A percentile compares a stretch with the other conserved stretches of the same genome.
phyloP scores from a whole-genome alignment of 2,329 filamentous ascomycete genomes.

The Aschersonia sp. region DNA sequence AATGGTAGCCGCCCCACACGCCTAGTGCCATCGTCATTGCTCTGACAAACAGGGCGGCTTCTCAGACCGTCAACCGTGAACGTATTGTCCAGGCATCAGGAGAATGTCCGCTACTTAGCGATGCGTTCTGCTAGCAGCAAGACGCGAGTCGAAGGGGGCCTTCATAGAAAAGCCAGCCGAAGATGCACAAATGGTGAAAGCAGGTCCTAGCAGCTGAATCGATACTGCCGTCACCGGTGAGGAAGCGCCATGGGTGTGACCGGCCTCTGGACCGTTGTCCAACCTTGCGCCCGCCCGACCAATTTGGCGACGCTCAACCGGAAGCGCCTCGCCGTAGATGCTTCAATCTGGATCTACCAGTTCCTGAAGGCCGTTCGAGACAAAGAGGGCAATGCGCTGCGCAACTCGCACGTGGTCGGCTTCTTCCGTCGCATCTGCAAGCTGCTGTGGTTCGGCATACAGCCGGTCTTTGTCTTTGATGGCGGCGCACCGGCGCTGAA shows the following conservation, averaged over 20 bases:
- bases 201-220: no score
- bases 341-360: conserved; percentile 99
- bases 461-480: conserved; percentile 95
- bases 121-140: no score
- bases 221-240: no score
- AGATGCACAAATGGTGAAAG: no score
- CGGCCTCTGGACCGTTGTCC: conserved; percentile 89
- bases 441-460: conserved; percentile 88
- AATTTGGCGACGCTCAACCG: conserved; percentile 93
- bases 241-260: conserved; percentile 75
- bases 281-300: conserved; percentile 88
- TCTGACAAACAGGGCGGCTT: not conserved
- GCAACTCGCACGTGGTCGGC: conserved; percentile 89
- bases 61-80: no score
- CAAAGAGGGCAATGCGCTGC: conserved; percentile 91
- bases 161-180: no score
- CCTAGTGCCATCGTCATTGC: not conserved
- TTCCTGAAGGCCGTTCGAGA: conserved; percentile 97
- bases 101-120: no score
- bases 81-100: no score
- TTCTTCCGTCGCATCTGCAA: conserved; percentile 99
- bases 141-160: no score
- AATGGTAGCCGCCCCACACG: not conserved
- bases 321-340: conserved; percentile 91
- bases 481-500: conserved; percentile 86